Evolutionary conservation across 768 basidiomycete species (phyloP).

Genomic region (Pleurotus platypus): DNA sequence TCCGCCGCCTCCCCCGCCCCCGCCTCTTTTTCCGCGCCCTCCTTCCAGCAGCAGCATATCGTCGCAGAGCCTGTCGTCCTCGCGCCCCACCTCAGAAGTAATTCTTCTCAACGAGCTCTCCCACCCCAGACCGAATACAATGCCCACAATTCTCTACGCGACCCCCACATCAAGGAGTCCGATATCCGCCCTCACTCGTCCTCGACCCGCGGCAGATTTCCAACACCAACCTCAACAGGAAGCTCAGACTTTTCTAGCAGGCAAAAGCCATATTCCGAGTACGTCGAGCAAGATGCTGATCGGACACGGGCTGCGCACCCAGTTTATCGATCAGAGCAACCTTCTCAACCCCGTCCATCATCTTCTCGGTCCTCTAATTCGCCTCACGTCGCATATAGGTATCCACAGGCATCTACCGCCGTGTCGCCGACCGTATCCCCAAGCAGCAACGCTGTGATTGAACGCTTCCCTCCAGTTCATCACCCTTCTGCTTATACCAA

Average conservation of each 20-base stretch:
- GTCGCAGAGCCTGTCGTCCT: constrained; percentile 26
- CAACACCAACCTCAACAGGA: constrained; percentile 1
- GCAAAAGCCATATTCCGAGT: neutral
- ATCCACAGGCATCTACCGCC: constrained; percentile 5
- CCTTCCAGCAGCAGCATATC: constrained; percentile 9
- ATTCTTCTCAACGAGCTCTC: constrained; percentile 1
- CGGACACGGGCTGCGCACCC: neutral
- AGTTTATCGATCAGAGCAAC: constrained; percentile 2
- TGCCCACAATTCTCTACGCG: neutral
- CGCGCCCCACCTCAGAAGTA: constrained; percentile 25
- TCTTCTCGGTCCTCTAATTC: constrained; percentile 8
- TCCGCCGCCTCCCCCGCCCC: constrained; percentile 17
- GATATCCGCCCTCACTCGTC: neutral
- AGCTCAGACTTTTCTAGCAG: neutral
- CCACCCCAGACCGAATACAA: neutral
- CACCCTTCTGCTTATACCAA: neutral
- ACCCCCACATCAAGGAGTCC: neutral
- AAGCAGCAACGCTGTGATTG: neutral
- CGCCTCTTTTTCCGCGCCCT: constrained; percentile 17
- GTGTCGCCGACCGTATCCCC: constrained; percentile 4
- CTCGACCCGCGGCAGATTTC: neutral
- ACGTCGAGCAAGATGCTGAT: neutral
- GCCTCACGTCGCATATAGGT: constrained; percentile 18
- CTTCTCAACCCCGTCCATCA: constrained; percentile 9
- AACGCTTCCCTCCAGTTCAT: constrained; percentile 1